Percentiles rank a stretch among this genome's conserved stretches.
Evolutionary conservation across 1,284 basidiomycete genomes (phyloP).

Genomic region (Trichosporon coremiiforme): DNA sequence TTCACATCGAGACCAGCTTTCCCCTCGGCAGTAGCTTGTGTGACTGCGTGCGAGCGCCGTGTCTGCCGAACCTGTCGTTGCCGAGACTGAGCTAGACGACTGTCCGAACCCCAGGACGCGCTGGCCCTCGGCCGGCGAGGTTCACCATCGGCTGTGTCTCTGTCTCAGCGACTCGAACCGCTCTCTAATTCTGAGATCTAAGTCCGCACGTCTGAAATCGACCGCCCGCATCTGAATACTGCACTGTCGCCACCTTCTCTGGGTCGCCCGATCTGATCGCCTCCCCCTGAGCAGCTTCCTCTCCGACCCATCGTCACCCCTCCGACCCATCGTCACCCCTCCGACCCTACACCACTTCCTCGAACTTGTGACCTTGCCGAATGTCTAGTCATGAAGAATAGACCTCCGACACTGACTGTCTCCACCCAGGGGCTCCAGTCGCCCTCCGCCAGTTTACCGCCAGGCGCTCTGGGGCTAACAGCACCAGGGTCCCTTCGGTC

Average conservation of each 20-base stretch:
- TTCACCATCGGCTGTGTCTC: neutral
- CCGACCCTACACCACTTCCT: neutral
- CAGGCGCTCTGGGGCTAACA: neutral
- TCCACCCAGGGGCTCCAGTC: slow-evolving; percentile 11
- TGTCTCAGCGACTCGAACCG: neutral
- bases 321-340: neutral
- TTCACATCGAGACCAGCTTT: neutral
- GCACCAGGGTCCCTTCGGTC: neutral
- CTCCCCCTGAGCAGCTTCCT: neutral
- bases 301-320: neutral
- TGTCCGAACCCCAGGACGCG: neutral
- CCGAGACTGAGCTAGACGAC: neutral
- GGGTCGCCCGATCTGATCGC: neutral
- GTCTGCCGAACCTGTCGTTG: neutral
- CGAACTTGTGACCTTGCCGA: neutral
- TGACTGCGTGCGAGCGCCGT: neutral
- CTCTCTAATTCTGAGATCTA: neutral
- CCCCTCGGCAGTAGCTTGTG: slow-evolving; percentile 6
- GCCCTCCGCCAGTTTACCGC: neutral
- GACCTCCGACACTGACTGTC: neutral
- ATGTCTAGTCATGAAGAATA: slow-evolving; percentile 6
- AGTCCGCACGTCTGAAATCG: neutral
- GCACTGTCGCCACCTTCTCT: slow-evolving; percentile 10
- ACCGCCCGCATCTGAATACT: neutral
- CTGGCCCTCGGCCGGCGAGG: slow-evolving; percentile 7